Conservation (phyloP, 345 rosid species). For the Eucalyptus pumila region DNA sequence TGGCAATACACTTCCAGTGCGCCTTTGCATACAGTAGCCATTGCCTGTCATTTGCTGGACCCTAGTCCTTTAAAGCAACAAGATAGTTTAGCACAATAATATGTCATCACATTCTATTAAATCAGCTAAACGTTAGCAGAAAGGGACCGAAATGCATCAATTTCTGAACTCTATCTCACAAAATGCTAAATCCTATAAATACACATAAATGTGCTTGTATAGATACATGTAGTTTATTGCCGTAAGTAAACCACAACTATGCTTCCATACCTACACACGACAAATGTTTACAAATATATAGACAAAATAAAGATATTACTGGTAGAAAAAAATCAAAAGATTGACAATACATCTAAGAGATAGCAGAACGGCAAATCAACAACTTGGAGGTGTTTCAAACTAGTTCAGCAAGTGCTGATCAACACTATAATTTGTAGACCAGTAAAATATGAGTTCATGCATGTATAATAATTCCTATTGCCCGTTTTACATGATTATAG, state of each 20-base stretch:
- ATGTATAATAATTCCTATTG: not conserved
- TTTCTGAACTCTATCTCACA: not conserved
- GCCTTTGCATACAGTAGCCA: constrained; percentile 31
- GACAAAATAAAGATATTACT: not conserved
- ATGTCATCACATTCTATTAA: not conserved
- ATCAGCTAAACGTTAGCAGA: not conserved
- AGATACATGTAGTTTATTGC: not conserved
- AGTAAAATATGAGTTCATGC: not conserved
- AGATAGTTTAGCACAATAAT: constrained; percentile 8
- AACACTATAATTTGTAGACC: not conserved
- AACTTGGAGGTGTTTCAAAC: not conserved
- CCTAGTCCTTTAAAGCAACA: constrained; percentile 42
- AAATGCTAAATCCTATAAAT: not conserved
- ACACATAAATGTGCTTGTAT: not conserved
- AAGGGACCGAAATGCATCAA: not conserved
- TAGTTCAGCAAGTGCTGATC: not conserved
- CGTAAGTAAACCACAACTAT: not conserved
- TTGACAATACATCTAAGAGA: not conserved
- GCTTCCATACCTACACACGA: not conserved
- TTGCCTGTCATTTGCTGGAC: constrained; percentile 76
- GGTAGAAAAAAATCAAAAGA: not conserved
- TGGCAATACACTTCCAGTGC: constrained; percentile 63
- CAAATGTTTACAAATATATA: not conserved
- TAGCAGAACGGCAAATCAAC: not conserved
- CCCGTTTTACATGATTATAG: not conserved